Evolutionary conservation across 257 asterid species (phyloP), one percentile per base, ranked within the genome.

Genomic region (Galeopsis tetrahit): DNA sequence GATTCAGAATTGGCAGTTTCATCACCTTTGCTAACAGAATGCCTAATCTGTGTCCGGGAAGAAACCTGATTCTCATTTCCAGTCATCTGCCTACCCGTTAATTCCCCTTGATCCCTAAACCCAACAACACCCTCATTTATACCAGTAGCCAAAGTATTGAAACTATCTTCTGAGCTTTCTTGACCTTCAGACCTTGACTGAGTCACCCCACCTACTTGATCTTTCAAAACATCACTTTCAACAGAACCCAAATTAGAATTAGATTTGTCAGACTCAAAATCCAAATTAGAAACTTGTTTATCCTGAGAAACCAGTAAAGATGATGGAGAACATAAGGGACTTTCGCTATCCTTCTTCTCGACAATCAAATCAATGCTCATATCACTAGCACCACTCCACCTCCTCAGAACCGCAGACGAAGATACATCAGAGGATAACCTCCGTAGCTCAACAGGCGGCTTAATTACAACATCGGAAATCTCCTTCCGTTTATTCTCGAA

Each of bases 311-410:
- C 81, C 63, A 70, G 75, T 39, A 78, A 55, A 21, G 91, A 78
- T 69, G 92, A 74, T 7, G 88, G 85, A 48, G 90, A 78, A 79
- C 84, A 81, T 32, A 72, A 80, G 57, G 91, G 85, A 67, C 84
- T 87, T 70, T 87, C 95, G 2, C n/a, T 52, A 69, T 93, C 97
- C 80, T 81, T 88, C 89, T 81, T 89, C 61, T 90, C 97, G 71
- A 80, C 81, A 79, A 88, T 86, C 78, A 88, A 78, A 85, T 92
- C 97, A 64, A 93, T 86, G 88, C 96, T 93, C 98, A 90, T 87
- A 81, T 93, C 98, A 82, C 96, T 85, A 60, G 86, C 89, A 14
- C 95, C 95, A 86, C 97, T 93, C 98, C 97, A 90, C 77, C 97
- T 89, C 77, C 96, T 82, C 79, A 90, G 81, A 43, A 87, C 93